Percentiles rank a stretch among this genome's conserved stretches.
Evolutionary conservation across 148 eudicot genomes (phyloP).

Genomic region (Silene latifolia): DNA sequence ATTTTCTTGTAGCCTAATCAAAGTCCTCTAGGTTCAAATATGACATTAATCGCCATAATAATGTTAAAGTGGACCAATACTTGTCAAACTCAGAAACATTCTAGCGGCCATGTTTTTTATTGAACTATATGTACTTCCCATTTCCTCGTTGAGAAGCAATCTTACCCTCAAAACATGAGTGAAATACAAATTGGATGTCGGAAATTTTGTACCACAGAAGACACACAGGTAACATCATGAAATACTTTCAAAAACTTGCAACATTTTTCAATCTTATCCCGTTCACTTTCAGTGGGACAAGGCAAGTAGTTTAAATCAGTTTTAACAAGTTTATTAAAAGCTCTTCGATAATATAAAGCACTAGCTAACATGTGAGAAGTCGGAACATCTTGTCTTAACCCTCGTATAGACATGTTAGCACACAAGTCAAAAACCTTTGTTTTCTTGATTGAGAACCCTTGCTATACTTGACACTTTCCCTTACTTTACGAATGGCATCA

Average conservation of each 20-base stretch:
- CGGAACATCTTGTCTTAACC: slow-evolving; percentile 14
- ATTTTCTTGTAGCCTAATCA: slow-evolving; percentile 5
- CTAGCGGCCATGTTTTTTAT: neutral
- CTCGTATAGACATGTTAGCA: neutral
- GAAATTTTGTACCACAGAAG: slow-evolving; percentile 4
- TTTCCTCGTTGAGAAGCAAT: too few relatives aligned
- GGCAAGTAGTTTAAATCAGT: slow-evolving; percentile 8
- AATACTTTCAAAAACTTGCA: neutral
- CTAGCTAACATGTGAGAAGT: neutral
- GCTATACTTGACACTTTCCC: slow-evolving; percentile 13
- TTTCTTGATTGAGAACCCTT: slow-evolving; percentile 12
- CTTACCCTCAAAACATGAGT: too few relatives aligned
- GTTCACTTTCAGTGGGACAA: neutral
- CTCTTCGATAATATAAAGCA: too few relatives aligned
- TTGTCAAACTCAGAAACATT: slow-evolving; percentile 11
- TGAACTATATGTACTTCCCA: too few relatives aligned
- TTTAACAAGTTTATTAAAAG: neutral
- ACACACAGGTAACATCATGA: slow-evolving; percentile 6
- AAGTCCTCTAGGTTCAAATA: too few relatives aligned
- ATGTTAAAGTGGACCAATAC: neutral
- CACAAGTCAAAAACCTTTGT: neutral
- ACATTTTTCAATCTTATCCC: neutral
- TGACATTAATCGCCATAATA: neutral
- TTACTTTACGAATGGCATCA: neutral
- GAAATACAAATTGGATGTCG: slow-evolving; percentile 7